phyloP scores from a whole-genome alignment of 2,329 filamentous ascomycete species.

The Sarocladiaceae sp. region DNA sequence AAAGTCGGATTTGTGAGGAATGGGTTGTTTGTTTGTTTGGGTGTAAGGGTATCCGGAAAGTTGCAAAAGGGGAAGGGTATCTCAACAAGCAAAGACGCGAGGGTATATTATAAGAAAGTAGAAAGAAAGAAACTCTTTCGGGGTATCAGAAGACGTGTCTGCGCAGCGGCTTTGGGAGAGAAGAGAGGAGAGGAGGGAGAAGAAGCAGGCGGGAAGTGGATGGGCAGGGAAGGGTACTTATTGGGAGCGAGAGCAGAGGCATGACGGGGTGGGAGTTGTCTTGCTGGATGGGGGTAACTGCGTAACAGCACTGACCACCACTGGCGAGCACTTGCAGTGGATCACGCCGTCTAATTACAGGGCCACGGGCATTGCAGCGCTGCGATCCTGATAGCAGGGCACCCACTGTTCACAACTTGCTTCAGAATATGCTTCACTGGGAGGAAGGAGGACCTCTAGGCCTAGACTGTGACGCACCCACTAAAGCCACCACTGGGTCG shows the following conservation, averaged over 20 bases:
- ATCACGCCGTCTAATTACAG: no score
- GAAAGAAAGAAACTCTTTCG: slow-evolving; percentile 27
- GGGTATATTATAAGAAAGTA: slow-evolving; percentile 32
- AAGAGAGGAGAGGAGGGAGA: slow-evolving; percentile 26
- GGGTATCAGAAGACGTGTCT: slow-evolving; percentile 25
- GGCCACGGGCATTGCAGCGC: no score
- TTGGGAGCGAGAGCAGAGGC: not conserved
- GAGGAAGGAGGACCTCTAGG: no score
- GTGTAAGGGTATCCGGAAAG: slow-evolving; percentile 23
- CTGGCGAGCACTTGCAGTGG: no score
- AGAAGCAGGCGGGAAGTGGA: slow-evolving; percentile 7
- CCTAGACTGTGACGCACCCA: no score
- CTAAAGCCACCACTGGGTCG: no score
- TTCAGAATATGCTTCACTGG: no score
- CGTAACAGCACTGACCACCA: no score
- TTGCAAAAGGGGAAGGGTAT: slow-evolving; percentile 34
- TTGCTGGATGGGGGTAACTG: slow-evolving; percentile 5
- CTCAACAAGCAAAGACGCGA: slow-evolving; percentile 39
- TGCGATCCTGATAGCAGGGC: no score
- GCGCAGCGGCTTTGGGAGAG: slow-evolving; percentile 15
- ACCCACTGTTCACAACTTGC: no score
- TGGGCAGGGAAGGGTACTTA: slow-evolving; percentile 9
- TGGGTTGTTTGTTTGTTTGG: slow-evolving; percentile 26
- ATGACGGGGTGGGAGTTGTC: slow-evolving; percentile 4
- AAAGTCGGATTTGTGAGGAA: no score